These are phyloP conservation scores for Flaveria linearis DNA, from an alignment of 129 eudicot species.

Conservation along the genomic window DNA sequence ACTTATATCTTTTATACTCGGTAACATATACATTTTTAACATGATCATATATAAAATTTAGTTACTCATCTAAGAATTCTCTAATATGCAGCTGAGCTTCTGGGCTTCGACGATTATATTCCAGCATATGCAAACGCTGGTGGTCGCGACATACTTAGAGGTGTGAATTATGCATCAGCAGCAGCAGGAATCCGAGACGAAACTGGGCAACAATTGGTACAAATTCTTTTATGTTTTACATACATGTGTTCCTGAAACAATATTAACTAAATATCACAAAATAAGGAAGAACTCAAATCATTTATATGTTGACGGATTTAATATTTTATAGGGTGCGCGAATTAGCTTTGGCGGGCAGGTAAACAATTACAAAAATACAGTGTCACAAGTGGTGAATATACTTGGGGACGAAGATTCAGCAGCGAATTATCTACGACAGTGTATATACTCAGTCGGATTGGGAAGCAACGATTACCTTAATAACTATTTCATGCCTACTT, in stretches of 20 bases:
- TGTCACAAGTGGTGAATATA: slow-evolving; percentile 70
- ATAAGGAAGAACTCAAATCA: background rate
- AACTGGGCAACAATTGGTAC: slow-evolving; percentile 82
- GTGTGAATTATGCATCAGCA: slow-evolving; percentile 85
- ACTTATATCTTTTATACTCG: too few relatives aligned
- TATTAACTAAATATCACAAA: too few relatives aligned
- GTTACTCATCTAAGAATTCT: background rate
- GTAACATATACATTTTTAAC: too few relatives aligned
- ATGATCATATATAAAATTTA: slow-evolving; percentile 1
- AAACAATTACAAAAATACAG: slow-evolving; percentile 76
- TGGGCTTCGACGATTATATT: slow-evolving; percentile 65
- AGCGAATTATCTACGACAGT: slow-evolving; percentile 73
- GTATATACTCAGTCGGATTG: slow-evolving; percentile 72
- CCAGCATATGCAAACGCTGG: slow-evolving; percentile 59
- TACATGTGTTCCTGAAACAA: too few relatives aligned
- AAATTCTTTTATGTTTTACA: background rate
- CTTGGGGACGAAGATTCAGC: slow-evolving; percentile 83
- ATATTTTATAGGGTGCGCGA: slow-evolving; percentile 55
- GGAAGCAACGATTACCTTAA: slow-evolving; percentile 97
- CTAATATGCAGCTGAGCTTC: slow-evolving; percentile 59
- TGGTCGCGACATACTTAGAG: slow-evolving; percentile 52
- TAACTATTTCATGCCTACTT: slow-evolving; percentile 89
- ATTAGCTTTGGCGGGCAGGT: slow-evolving; percentile 78
- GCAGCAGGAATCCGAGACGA: slow-evolving; percentile 82
- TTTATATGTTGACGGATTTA: background rate